Base-by-base conservation (phyloP, 2,329 filamentous ascomycete species). In the Orbilia ellipsospora region DNA sequence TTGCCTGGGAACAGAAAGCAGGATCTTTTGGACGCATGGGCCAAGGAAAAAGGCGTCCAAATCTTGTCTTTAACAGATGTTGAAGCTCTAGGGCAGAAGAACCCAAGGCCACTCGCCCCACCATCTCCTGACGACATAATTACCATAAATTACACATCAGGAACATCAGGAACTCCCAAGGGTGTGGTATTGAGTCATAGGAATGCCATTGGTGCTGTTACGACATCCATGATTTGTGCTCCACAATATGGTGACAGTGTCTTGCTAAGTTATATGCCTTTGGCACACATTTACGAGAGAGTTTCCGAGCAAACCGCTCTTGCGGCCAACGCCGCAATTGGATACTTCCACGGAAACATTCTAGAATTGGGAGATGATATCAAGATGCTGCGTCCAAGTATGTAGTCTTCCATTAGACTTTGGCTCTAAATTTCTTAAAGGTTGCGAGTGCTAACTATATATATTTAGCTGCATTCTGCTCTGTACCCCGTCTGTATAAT, bases 281-380 rank as follows among this genome's bases (percentile, higher is more conserved):
- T 97, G 45, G 95, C 95, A 8, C 95, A 99, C 82, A 98, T 99
- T 80, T 97, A 92, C 82, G 92, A 94, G 78, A 90, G 95, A 66
- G 86, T 97, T 78, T 85, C 90, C 48, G 95, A 99, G 81, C 91
- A 96, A 81, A 85, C 86, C 2, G 87, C 88, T 13, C 85, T 97
- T 15, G 88, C 90, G 80, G 86, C 88, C 62, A 94, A 93, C 65
- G 88, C 88, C 40, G 85, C 88, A 7, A 89, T 97, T 79, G 95
- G 94, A 12, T 99, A 94, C 83, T 99, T 97, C 87, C 92, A 95
- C 79, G 95, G 95, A 65, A 93, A 97, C 81, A 90, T 97, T 77
- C 81, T 91, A 12, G 91, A 92, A 77, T 85, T 99, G 16, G 89
- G 96, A 0, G 95, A 99, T 72, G 95, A 99, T 81, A 83, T 99